phyloP scores from a whole-genome alignment of 352 stramenopile genomes.

The Phytophthora vignae region DNA sequence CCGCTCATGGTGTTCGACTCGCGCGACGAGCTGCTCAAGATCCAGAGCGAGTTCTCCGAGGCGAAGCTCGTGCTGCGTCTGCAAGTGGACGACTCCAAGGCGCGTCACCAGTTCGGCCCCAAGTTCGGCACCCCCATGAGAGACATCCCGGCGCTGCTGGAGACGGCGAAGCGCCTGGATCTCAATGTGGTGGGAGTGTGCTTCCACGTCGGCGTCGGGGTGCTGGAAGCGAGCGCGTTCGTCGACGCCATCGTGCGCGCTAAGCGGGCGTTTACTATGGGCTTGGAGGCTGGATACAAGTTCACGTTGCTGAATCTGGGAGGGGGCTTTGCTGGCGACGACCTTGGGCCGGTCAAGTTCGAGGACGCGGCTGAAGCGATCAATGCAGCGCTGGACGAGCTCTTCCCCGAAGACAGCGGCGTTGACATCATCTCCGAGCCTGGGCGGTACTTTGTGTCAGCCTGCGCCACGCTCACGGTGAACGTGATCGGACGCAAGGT shows the following conservation, averaged over 20 bases:
- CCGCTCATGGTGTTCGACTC: constrained; percentile 90
- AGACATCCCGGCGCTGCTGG: constrained; percentile 68
- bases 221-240: constrained; percentile 75
- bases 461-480: constrained; percentile 74
- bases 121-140: constrained; percentile 85
- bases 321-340: constrained; percentile 81
- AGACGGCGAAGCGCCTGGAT: constrained; percentile 57
- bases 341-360: constrained; percentile 55
- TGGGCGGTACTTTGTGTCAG: constrained; percentile 86
- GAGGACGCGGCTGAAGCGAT: constrained; percentile 50
- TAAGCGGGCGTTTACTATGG: constrained; percentile 74
- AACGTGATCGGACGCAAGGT: constrained; percentile 72
- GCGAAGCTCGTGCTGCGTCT: constrained; percentile 78
- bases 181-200: constrained; percentile 85
- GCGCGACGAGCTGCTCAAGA: constrained; percentile 82
- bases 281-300: constrained; percentile 54
- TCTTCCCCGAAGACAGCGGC: constrained; percentile 50
- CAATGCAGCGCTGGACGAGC: constrained; percentile 47
- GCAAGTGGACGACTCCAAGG: constrained; percentile 88
- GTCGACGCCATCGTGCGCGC: constrained; percentile 78
- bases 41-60: constrained; percentile 44
- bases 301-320: constrained; percentile 90
- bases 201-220: constrained; percentile 91
- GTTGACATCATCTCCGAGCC: constrained; percentile 91
- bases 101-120: constrained; percentile 73